A percentile compares a stretch with the other conserved stretches of the same genome.
Conservation (phyloP, 179 eudicot species). For the Nepenthes alata region DNA sequence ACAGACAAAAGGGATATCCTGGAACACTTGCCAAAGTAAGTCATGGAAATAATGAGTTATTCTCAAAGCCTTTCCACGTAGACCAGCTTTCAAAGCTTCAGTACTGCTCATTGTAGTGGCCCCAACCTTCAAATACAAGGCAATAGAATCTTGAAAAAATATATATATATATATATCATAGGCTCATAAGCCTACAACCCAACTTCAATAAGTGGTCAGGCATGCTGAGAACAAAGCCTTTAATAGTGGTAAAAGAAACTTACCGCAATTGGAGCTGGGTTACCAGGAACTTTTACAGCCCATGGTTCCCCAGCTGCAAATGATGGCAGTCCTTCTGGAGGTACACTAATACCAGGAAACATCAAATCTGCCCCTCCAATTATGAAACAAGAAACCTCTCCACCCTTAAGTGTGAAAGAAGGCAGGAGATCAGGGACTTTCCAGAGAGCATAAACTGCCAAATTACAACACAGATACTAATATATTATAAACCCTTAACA, state of each 20-base stretch:
- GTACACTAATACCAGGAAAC: slow-evolving; percentile 83
- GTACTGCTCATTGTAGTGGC: slow-evolving; percentile 72
- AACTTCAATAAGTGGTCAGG: not conserved
- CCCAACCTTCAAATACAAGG: slow-evolving; percentile 52
- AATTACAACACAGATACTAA: too few species aligned
- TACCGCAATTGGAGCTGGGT: slow-evolving; percentile 84
- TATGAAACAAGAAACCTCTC: slow-evolving; percentile 87
- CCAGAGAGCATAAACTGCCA: slow-evolving; percentile 91
- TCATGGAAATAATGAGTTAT: slow-evolving; percentile 69
- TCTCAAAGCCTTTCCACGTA: slow-evolving; percentile 90
- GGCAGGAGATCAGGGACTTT: slow-evolving; percentile 79
- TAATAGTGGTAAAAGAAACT: slow-evolving; percentile 5
- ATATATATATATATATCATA: not conserved
- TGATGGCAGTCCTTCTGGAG: slow-evolving; percentile 65
- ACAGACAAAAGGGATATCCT: not conserved
- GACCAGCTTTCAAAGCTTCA: slow-evolving; percentile 83
- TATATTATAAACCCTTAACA: too few species aligned
- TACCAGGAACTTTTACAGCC: slow-evolving; percentile 89
- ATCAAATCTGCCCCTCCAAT: slow-evolving; percentile 94
- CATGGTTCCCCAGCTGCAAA: slow-evolving; percentile 76
- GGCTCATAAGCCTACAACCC: not conserved
- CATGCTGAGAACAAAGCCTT: not conserved
- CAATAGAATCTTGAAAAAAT: not conserved
- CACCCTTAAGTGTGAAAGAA: slow-evolving; percentile 71
- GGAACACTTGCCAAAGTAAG: slow-evolving; percentile 53